These are phyloP conservation scores for Eucalyptus regnans DNA, from an alignment of 345 rosid genomes.

Conservation along the genomic window DNA sequence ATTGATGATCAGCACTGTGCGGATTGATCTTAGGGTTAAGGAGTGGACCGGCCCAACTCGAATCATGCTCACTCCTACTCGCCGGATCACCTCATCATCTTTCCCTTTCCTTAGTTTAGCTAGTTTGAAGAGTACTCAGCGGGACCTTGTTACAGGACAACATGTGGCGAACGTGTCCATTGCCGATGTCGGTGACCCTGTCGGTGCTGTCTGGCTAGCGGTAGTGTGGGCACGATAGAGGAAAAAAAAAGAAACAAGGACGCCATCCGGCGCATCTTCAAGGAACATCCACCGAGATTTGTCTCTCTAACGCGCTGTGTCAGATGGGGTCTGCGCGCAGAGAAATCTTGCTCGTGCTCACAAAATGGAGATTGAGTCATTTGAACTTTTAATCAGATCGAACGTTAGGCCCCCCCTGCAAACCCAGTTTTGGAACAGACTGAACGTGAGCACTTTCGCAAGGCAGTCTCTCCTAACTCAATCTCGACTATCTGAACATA, in stretches of 20 bases:
- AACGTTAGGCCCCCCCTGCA: background rate
- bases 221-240: background rate
- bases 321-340: background rate
- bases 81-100: background rate
- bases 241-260: background rate
- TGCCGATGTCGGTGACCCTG: background rate
- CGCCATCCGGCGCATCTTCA: background rate
- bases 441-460: background rate
- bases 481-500: background rate
- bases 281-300: background rate
- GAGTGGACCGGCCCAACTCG: rapidly evolving
- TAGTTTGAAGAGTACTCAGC: background rate
- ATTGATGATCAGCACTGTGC: rapidly evolving
- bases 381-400: background rate
- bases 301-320: background rate
- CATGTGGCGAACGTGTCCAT: background rate
- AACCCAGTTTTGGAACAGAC: background rate
- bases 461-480: background rate
- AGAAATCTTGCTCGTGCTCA: background rate
- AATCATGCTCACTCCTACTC: too few relatives aligned
- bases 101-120: background rate
- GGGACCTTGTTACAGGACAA: background rate
- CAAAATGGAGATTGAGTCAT: background rate
- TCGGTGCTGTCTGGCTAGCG: background rate
- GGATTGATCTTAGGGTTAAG: rapidly evolving